A percentile compares a stretch with the other conserved stretches of the same genome.
Evolutionary conservation across 2,329 filamentous ascomycete genomes (phyloP).

Genomic region (Akanthomyces uredinophilus): DNA sequence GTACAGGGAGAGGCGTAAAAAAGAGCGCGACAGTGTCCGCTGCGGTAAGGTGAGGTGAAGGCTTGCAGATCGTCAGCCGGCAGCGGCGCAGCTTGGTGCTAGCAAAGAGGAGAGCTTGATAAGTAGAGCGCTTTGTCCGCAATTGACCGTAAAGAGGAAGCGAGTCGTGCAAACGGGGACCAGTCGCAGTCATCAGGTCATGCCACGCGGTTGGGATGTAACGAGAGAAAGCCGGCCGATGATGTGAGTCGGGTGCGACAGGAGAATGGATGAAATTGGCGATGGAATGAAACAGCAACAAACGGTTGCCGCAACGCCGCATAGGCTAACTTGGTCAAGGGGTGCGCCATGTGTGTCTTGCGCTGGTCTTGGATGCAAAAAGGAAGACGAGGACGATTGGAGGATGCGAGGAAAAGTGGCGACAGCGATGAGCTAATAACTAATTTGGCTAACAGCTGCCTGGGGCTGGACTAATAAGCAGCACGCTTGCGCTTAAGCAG

Average conservation of each 20-base stretch:
- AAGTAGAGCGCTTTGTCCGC: too few relatives aligned
- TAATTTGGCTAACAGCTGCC: neutral
- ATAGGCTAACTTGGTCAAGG: neutral
- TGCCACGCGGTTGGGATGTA: neutral
- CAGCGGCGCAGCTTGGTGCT: too few relatives aligned
- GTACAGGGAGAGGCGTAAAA: neutral
- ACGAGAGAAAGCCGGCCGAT: neutral
- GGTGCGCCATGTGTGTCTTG: neutral
- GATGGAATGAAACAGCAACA: neutral
- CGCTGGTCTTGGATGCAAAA: neutral
- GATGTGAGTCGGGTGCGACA: neutral
- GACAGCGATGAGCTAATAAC: neutral
- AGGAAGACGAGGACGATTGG: neutral
- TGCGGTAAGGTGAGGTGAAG: neutral
- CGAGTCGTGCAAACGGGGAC: neutral
- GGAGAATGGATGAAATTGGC: neutral
- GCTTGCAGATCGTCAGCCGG: neutral
- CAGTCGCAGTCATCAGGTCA: neutral
- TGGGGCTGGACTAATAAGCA: neutral
- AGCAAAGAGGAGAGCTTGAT: too few relatives aligned
- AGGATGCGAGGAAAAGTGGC: neutral
- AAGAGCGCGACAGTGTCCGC: neutral
- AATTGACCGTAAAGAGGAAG: neutral
- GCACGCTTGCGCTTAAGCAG: too few relatives aligned
- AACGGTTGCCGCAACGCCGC: neutral